These are phyloP conservation scores for Neohortaea acidophila DNA, from an alignment of 495 filamentous ascomycete genomes.

Conservation along the genomic window DNA sequence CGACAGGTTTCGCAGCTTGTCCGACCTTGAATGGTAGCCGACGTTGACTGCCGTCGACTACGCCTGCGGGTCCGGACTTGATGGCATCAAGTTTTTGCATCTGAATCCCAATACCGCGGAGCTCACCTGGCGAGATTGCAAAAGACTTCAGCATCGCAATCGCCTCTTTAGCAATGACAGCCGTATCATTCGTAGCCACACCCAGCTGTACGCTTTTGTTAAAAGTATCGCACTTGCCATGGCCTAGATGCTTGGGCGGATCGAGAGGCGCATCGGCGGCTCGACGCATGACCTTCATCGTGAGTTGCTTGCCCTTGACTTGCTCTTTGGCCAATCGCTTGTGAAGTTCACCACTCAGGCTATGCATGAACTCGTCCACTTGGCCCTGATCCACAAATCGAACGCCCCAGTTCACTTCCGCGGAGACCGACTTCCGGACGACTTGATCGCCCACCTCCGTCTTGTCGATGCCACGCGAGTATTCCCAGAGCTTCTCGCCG, in stretches of 20 bases:
- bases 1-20: constrained; percentile 12
- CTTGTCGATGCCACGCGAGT: constrained; percentile 74
- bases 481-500: constrained; percentile 81
- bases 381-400: constrained; percentile 80
- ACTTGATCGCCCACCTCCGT: constrained; percentile 73
- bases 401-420: constrained; percentile 96
- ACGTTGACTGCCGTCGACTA: constrained; percentile 35
- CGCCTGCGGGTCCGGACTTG: constrained; percentile 31
- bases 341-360: constrained; percentile 67
- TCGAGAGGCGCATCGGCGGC: constrained; percentile 76
- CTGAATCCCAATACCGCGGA: constrained; percentile 78
- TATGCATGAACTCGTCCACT: constrained; percentile 75
- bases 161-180: constrained; percentile 60
- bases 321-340: constrained; percentile 63
- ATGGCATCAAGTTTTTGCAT: constrained; percentile 80
- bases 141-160: constrained; percentile 69
- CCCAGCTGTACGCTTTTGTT: constrained; percentile 75
- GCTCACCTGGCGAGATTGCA: constrained; percentile 73
- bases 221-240: constrained; percentile 86
- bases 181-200: constrained; percentile 58
- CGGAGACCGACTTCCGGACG: constrained; percentile 76
- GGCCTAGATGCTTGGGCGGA: constrained; percentile 85
- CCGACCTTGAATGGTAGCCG: constrained; percentile 42
- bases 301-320: constrained; percentile 74
- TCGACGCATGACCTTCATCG: constrained; percentile 83